Evolutionary conservation across 1,284 basidiomycete genomes (phyloP).

Genomic region (Clitocybe nebularis): DNA sequence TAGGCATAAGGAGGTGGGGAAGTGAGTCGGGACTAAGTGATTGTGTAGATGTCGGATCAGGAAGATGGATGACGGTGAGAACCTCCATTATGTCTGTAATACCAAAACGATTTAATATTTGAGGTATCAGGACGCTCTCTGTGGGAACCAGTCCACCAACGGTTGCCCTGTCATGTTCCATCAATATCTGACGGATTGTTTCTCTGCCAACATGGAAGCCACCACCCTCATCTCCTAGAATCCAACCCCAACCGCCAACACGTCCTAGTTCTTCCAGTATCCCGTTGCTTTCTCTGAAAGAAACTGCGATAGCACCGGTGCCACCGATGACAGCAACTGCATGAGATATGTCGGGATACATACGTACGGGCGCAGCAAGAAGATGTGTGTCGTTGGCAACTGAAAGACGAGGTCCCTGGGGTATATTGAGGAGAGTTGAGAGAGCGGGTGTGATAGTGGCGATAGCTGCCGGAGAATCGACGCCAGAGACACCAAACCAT

Average conservation of each 20-base stretch:
- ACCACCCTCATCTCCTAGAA: slow-evolving; percentile 77
- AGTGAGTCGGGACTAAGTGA: slow-evolving; percentile 20
- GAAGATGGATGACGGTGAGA: slow-evolving; percentile 53
- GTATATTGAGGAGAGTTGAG: slow-evolving; percentile 51
- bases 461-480: slow-evolving; percentile 63
- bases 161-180: slow-evolving; percentile 49
- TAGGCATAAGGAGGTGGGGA: slow-evolving; percentile 35
- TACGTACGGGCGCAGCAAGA: slow-evolving; percentile 64
- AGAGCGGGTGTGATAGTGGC: slow-evolving; percentile 48
- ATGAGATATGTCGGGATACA: slow-evolving; percentile 51
- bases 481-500: slow-evolving; percentile 77
- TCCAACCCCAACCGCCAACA: slow-evolving; percentile 80
- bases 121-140: slow-evolving; percentile 34
- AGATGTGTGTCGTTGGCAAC: slow-evolving; percentile 75
- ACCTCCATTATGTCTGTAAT: slow-evolving; percentile 57
- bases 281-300: slow-evolving; percentile 44
- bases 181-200: slow-evolving; percentile 60
- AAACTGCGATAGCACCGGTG: slow-evolving; percentile 67
- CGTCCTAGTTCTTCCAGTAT: slow-evolving; percentile 58
- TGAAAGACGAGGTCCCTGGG: slow-evolving; percentile 47
- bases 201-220: slow-evolving; percentile 74
- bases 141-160: slow-evolving; percentile 35
- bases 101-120: slow-evolving; percentile 52
- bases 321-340: slow-evolving; percentile 69
- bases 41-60: slow-evolving; percentile 38